Evolutionary conservation across 2,329 filamentous ascomycete genomes (phyloP), one percentile per base, ranked within the genome.

Genomic region (Colletotrichum sojae): DNA sequence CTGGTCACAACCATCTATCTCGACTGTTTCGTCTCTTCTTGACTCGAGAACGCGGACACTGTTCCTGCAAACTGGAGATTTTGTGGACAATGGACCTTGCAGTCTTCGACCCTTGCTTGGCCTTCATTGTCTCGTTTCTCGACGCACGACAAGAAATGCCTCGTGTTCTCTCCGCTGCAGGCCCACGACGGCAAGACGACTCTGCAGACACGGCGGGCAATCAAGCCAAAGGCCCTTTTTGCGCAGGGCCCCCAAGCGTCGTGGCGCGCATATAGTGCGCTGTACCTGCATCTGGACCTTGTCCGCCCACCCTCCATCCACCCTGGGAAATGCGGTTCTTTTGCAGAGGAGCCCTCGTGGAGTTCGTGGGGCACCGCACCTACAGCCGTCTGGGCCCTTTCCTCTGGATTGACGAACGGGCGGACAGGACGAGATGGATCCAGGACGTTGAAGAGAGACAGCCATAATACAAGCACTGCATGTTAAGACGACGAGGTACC

Each of bases 251-350:
- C n/a, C 18, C 40, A 43, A 25, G 48, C 25, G 22, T 57, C n/a
- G 39, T 49, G 46, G 53, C 36, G 18, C 39, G 54, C 39, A 49
- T 52, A 63, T 45, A 43, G 51, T 67, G 60, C 60, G 48, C 54
- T 13, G 53, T 68, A 58, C 60, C 60, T 68, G 54, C 61, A 58
- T 68, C 25, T 36, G 55, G 22, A 43, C 48, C 56, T 20, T 64
- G 46, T 43, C 61, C 40, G 13, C 15, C 13, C 40, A 16, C 13
- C 31, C 31, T 36, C 31, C 31, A 36, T 36, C 31, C 31, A n/a
- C 40, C 40, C 40, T 43, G 40, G 40, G 16, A 15, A 36, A 36
- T 56, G 48, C 18, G 25, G 27, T 65, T 53, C 48, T 45, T 60
- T 52, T 36, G 39, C 45, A 18, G 59, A 43, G 25, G 60, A 54